phyloP scores from a whole-genome alignment of 495 filamentous ascomycete species.

The Penicillium canariense region DNA sequence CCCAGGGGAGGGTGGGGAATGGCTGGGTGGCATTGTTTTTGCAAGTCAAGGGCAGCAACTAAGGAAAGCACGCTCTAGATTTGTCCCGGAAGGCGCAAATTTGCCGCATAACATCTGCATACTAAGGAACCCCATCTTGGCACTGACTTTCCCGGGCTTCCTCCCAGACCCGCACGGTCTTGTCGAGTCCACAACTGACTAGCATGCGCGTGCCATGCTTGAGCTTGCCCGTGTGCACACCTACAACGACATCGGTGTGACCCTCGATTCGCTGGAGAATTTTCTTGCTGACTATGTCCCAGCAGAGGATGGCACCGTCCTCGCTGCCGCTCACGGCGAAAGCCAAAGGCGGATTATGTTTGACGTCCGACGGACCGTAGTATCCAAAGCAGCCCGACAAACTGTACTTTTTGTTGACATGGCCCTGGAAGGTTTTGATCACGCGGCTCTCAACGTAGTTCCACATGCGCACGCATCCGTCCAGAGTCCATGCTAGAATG shows the following conservation, averaged over 20 bases:
- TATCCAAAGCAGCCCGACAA: slow-evolving; percentile 77
- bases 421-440: slow-evolving; percentile 96
- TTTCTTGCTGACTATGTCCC: slow-evolving; percentile 85
- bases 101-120: too few relatives aligned
- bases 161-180: slow-evolving; percentile 63
- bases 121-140: too few relatives aligned
- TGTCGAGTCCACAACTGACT: slow-evolving; percentile 64
- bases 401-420: slow-evolving; percentile 79
- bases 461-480: slow-evolving; percentile 88
- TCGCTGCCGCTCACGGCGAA: slow-evolving; percentile 85
- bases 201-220: slow-evolving; percentile 42
- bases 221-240: slow-evolving; percentile 64
- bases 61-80: too few relatives aligned
- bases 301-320: slow-evolving; percentile 78
- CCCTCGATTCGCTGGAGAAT: slow-evolving; percentile 68
- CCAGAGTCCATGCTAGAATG: slow-evolving; percentile 87
- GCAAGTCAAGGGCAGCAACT: too few relatives aligned
- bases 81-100: too few relatives aligned
- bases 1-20: too few relatives aligned
- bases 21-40: too few relatives aligned
- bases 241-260: slow-evolving; percentile 79
- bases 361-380: slow-evolving; percentile 50
- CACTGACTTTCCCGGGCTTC: slow-evolving; percentile 30
- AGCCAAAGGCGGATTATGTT: slow-evolving; percentile 16
- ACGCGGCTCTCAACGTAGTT: slow-evolving; percentile 85